Base-by-base conservation (phyloP, 2,329 filamentous ascomycete genomes). In the Neofusicoccum laricinum region DNA sequence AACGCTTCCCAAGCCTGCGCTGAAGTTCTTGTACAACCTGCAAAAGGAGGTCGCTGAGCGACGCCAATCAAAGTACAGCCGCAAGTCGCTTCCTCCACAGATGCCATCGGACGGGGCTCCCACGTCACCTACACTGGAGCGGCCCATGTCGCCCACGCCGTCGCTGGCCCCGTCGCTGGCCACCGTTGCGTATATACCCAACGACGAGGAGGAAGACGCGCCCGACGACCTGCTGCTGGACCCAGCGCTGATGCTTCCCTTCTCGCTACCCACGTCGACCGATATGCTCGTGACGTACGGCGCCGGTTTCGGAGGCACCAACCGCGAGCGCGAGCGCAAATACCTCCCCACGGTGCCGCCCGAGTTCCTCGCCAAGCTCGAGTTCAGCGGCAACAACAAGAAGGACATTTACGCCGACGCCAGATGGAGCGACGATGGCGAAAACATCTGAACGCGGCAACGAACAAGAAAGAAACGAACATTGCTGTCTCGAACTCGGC, bases 241-340 rank as follows among this genome's bases (percentile, higher is more conserved):
- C 72, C 92, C 94, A 2, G 91, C 93, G 2, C 82, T 97, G 66
- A 96, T 97, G 85, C 84, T 99, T 30, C 95, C 95, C 0, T 99
- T 99, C 75, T 90, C 90, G n/a, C 82, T 99, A 32, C 95, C 95
- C 1, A 97, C 94, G 1, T 95, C 92, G 64, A 98, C 93, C 30
- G 95, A 99, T 76, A 99, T 99, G 95, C 84, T 98, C 53, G 87
- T 99, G 53, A 94, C 89, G 69, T 99, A 96, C 72, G 95, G 95
- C 0, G 93, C 95, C 12, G 95, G 95, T 0, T 95, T 98, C 72
- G 95, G 95, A 4, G 95, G 95, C 0, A 82, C 95, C 51, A 97
- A 99, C 79, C 86, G 90, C 67, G 95, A 98, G 78, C 85, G 93
- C 64, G 95, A 96, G 77, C 85, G 92, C 69, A 97, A 97, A 79